Evolutionary conservation across 176 grass and related monocot genomes (phyloP), one percentile per base, ranked within the genome.

Genomic region (Aegilops bicornis): DNA sequence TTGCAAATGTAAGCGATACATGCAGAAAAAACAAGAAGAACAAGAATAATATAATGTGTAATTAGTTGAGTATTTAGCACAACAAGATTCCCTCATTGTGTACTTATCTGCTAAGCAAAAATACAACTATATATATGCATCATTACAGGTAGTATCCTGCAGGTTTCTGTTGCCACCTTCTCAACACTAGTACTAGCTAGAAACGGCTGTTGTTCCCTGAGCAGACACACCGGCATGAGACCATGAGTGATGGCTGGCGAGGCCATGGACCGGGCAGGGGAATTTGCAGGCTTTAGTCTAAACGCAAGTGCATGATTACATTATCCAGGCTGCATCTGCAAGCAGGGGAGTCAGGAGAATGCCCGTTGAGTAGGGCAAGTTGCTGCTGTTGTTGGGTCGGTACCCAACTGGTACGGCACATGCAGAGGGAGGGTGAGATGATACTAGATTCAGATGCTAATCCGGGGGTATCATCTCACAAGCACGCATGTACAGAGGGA

Each of bases 401-500:
- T 15, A 19, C 84, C 62, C 32, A 83, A 79, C 82, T 91, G 69
- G 77, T 85, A 81, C 12, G 22, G 79, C 81, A 85, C 85, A 84
- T 84, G 89, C 15, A 54, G 33, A 30, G 32, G 65, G 62, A 69
- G n/a, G 63, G 45, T 25, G 60, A 25, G 52, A 83, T 76, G 71
- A 65, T 84, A 27, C 58, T 45, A 48, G 58, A 82, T 82, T 79
- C 31, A 19, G 31, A 52, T 58, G 66, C 71, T 58, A 59, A 66
- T 42, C 76, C 37, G 10, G 15, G 15, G 1, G 42, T 37, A 50
- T 47, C 66, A 10, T 10, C 9, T 62, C 6, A 8, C 6, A 68
- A 32, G 15, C 62, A 47, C 39, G 73, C 36, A 27, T 27, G 25
- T 27, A 52, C 17, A 27, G 11, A 27, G 2, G 25, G 17, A 68